Conservation (phyloP, 768 basidiomycete species). For the Albatrellus ellisii region DNA sequence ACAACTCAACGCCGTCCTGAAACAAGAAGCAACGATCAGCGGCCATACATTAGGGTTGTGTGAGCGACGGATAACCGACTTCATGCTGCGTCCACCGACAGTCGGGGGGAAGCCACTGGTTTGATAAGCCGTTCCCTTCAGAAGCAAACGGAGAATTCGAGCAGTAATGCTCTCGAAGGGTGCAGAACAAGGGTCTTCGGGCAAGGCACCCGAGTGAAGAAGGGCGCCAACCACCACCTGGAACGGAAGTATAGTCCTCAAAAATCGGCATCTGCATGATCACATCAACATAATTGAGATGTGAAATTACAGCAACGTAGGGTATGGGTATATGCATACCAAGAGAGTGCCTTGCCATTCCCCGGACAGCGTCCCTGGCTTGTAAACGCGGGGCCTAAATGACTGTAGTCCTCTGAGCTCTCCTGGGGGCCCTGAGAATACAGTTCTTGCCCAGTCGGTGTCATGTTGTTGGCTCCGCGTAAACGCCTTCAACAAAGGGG, state of each 20-base stretch:
- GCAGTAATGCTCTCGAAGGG: conserved; percentile 10
- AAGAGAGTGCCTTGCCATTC: conserved; percentile 1
- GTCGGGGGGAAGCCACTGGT: neutral
- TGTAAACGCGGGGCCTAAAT: conserved; percentile 5
- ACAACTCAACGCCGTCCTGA: conserved; percentile 8
- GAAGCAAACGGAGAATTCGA: conserved; percentile 1
- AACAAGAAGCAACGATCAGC: neutral
- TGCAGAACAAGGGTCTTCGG: conserved; percentile 5
- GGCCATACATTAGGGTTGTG: neutral
- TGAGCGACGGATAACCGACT: neutral
- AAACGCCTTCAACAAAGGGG: neutral
- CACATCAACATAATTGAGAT: neutral
- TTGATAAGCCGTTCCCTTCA: neutral
- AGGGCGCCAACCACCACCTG: neutral
- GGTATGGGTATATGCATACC: conserved; percentile 4
- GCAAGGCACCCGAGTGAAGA: conserved; percentile 1
- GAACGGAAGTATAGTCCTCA: neutral
- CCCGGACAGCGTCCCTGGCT: conserved; percentile 2
- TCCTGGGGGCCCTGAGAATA: neutral
- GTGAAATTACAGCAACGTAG: conserved; percentile 5
- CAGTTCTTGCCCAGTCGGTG: conserved; percentile 2
- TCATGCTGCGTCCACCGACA: conserved; percentile 2
- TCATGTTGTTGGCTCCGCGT: neutral
- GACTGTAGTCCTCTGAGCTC: neutral
- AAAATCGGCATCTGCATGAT: neutral